Conservation (phyloP, 169 alveolate species). For the Perkinsus marinus region DNA sequence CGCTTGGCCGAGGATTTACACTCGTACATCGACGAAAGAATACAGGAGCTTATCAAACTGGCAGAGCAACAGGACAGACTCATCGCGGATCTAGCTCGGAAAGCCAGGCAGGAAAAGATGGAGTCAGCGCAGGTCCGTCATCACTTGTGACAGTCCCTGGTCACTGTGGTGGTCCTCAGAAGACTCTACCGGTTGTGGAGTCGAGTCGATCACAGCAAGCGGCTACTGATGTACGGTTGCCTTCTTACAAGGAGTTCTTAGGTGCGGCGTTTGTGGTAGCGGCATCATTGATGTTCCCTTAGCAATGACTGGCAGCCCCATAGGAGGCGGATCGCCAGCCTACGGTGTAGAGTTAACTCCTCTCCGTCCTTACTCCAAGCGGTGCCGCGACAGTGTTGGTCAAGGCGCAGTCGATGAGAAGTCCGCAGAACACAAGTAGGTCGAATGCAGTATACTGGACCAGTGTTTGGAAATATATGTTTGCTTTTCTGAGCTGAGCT, state of each 20-base stretch:
- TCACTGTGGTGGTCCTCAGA: not conserved
- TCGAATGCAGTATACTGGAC: too few species aligned
- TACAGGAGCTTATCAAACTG: not conserved
- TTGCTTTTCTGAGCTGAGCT: too few species aligned
- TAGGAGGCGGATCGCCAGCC: not conserved
- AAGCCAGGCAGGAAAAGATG: not conserved
- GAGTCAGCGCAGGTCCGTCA: not conserved
- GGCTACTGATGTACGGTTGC: not conserved
- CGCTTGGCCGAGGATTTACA: not conserved
- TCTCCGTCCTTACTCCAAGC: not conserved
- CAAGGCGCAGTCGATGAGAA: too few species aligned
- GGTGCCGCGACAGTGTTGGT: not conserved
- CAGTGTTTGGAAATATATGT: too few species aligned
- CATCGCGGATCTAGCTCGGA: not conserved
- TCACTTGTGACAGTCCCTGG: not conserved
- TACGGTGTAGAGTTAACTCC: not conserved
- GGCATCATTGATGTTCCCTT: not conserved
- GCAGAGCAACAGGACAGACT: not conserved
- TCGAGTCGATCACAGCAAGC: not conserved
- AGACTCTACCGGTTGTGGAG: not conserved
- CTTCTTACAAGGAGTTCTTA: not conserved
- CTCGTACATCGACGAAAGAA: not conserved
- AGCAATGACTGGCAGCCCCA: not conserved
- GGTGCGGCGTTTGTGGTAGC: not conserved
- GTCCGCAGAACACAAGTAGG: too few species aligned